Percentiles rank a stretch among this genome's conserved stretches.
These are phyloP conservation scores for Vaccinium myrtillus DNA, from an alignment of 148 eudicot species.

Conservation along the genomic window DNA sequence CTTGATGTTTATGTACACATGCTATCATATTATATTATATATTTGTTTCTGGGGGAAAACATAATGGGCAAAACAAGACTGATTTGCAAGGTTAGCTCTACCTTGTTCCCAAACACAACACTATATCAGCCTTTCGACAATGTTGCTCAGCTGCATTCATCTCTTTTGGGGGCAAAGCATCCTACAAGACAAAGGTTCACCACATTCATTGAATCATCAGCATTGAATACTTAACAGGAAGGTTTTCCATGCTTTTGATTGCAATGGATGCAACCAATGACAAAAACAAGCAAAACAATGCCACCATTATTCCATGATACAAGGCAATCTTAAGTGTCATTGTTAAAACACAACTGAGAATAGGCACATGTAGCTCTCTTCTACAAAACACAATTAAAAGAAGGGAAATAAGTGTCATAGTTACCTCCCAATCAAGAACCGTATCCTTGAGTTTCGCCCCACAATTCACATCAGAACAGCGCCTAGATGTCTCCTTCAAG, in stretches of 20 bases:
- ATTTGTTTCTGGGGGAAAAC: neutral
- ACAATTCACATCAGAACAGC: slow-evolving; percentile 61
- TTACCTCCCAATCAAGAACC: slow-evolving; percentile 98
- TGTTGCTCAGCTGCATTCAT: slow-evolving; percentile 81
- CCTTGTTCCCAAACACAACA: slow-evolving; percentile 91
- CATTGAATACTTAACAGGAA: neutral
- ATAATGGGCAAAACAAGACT: neutral
- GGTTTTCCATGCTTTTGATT: slow-evolving; percentile 6
- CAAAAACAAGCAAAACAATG: neutral
- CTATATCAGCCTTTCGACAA: slow-evolving; percentile 82
- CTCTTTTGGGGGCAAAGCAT: slow-evolving; percentile 80
- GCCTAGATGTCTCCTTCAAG: slow-evolving; percentile 73
- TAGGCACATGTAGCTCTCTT: neutral
- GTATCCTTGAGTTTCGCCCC: slow-evolving; percentile 67
- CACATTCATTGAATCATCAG: neutral
- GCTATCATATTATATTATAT: neutral
- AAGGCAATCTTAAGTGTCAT: neutral
- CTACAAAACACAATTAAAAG: neutral
- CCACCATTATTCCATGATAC: neutral
- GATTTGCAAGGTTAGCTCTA: slow-evolving; percentile 16
- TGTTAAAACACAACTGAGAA: neutral
- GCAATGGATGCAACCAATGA: neutral
- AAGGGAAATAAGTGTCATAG: neutral
- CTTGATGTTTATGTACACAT: neutral
- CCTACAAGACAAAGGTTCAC: slow-evolving; percentile 39